Evolutionary conservation across 345 rosid species (phyloP).

Genomic region (Populus nigra): DNA sequence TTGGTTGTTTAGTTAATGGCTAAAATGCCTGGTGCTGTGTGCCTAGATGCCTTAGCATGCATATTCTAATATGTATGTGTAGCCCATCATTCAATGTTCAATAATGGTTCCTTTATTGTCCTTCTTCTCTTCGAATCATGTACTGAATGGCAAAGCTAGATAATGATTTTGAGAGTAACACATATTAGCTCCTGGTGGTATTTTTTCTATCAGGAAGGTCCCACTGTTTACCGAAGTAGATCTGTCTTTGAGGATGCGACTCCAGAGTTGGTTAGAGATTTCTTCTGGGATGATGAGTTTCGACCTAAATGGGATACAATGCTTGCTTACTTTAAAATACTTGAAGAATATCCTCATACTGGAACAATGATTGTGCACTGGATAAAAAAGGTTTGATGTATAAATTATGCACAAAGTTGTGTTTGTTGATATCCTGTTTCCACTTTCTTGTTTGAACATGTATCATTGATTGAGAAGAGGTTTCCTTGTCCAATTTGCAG

Average conservation of each 20-base stretch:
- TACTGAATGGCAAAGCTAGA: not conserved
- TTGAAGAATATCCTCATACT: conserved; percentile 68
- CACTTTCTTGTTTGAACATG: not conserved
- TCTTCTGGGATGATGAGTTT: conserved; percentile 98
- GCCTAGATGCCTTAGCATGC: not conserved
- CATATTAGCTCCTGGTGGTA: conserved; percentile 20
- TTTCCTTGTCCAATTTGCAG: conserved; percentile 43
- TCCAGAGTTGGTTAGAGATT: conserved; percentile 89
- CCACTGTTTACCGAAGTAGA: conserved; percentile 64
- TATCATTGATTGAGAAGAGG: conserved; percentile 1
- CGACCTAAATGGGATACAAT: conserved; percentile 94
- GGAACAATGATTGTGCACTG: conserved; percentile 77
- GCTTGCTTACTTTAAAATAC: conserved; percentile 69
- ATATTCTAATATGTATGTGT: not conserved
- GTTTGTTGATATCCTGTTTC: not conserved
- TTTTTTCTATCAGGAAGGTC: conserved; percentile 60
- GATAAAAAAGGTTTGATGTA: conserved; percentile 68
- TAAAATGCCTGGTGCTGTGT: not conserved
- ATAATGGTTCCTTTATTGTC: not conserved
- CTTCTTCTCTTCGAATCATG: not conserved
- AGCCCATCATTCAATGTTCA: not conserved
- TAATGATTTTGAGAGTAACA: not conserved
- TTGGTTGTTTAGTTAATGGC: not conserved
- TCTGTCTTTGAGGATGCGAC: conserved; percentile 92
- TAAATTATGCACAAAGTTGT: not conserved